phyloP scores from a whole-genome alignment of 495 filamentous ascomycete genomes.

The Letharia lupina region DNA sequence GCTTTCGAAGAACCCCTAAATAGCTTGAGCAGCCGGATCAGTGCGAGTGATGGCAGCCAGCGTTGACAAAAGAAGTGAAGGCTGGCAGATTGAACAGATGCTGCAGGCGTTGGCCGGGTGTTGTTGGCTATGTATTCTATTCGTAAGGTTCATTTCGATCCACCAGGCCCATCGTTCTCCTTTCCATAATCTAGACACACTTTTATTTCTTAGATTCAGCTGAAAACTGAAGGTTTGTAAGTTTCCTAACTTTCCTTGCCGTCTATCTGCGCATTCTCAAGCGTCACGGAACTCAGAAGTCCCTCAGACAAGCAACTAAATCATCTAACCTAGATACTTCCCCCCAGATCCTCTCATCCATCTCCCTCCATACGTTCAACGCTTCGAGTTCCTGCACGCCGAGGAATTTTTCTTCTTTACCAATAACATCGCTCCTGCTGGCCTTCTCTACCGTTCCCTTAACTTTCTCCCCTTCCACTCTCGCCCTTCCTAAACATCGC shows the following conservation, averaged over 20 bases:
- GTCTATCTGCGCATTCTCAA: not conserved
- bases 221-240: not conserved
- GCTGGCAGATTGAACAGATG: not conserved
- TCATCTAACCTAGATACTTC: constrained; percentile 77
- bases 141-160: not conserved
- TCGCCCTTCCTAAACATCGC: constrained; percentile 67
- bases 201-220: not conserved
- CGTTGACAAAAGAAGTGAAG: too few relatives aligned
- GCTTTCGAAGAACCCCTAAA: too few relatives aligned
- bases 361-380: constrained; percentile 57
- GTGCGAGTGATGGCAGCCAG: too few relatives aligned
- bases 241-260: not conserved
- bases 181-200: too few relatives aligned
- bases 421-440: constrained; percentile 72
- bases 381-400: constrained; percentile 55
- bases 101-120: not conserved
- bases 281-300: constrained; percentile 51
- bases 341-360: constrained; percentile 65
- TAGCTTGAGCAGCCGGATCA: too few relatives aligned
- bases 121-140: not conserved
- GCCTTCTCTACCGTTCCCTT: constrained; percentile 64
- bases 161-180: too few relatives aligned
- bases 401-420: constrained; percentile 69
- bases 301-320: constrained; percentile 69
- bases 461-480: constrained; percentile 58